Evolutionary conservation across 2,329 filamentous ascomycete species (phyloP), one percentile per base, ranked within the genome.

Genomic region (Penicillium corylophilum): DNA sequence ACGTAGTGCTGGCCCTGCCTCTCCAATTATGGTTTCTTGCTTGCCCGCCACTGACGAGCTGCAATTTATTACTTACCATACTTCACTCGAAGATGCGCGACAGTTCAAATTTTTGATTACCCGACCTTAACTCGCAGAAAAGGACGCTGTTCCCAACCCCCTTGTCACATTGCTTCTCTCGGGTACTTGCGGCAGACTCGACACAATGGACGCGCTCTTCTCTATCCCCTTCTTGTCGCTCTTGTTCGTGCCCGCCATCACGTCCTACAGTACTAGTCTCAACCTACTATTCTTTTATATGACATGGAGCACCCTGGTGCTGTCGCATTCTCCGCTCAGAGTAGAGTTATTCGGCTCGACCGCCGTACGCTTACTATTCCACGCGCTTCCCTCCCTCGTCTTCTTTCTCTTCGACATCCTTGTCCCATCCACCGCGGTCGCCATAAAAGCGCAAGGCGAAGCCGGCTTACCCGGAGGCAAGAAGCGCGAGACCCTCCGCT

Each of bases 241-340:
- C 20, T 56, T 68, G 31, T 55, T 69, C 8, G 36, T 69, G 2
- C 67, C 66, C 5, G 57, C 61, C 10, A 40, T 84, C 51, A 81
- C 83, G 6, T 87, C 88, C 6, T 91, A 87, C 76, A 86, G 78
- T 38, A 93, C 90, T 1, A 91, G 86, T 1, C 77, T 95, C 57
- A 96, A 94, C 70, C 75, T 95, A 22, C 76, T 95, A 56, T 92
- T 95, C 77, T 94, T 96, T 72, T 93, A 91, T 70, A 82, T 95
- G 75, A 93, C 89, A 61, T 96, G 91, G 91, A 84, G 85, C 5
- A 93, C 89, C 0, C 80, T 96, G 28, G 84, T 95, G 35, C 77
- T 93, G 3, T 88, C 87, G 6, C 88, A 95, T 63, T 79, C 86
- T 1, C 85, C 89, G 0, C 76, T 94, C 15, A 82, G 83, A 52